Conservation (phyloP, 169 alveolate genomes). For the Plasmodium berghei region DNA sequence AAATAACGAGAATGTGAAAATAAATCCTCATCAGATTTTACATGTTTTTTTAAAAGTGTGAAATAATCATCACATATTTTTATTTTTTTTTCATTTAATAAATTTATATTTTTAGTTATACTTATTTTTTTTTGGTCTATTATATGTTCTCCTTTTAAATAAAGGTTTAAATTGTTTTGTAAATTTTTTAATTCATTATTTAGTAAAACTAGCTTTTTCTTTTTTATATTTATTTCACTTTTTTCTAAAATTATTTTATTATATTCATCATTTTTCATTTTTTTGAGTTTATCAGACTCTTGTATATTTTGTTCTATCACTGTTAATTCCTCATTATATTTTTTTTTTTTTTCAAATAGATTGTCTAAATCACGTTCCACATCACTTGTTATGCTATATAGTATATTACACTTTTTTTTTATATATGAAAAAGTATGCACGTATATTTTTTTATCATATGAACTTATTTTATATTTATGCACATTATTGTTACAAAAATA, state of each 20-base stretch:
- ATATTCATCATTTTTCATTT: constrained; percentile 75
- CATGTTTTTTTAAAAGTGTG: constrained; percentile 53
- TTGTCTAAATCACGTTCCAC: constrained; percentile 25
- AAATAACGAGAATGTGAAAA: constrained; percentile 4
- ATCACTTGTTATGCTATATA: constrained; percentile 17
- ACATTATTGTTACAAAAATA: constrained; percentile 50
- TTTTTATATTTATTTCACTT: constrained; percentile 73
- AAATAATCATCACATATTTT: constrained; percentile 59
- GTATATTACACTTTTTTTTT: constrained; percentile 33
- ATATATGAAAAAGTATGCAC: constrained; percentile 27
- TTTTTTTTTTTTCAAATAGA: constrained; percentile 27
- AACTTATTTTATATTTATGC: constrained; percentile 35
- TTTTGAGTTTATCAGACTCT: constrained; percentile 39
- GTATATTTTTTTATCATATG: constrained; percentile 25
- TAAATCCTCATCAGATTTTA: constrained; percentile 40
- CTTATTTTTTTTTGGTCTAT: constrained; percentile 70
- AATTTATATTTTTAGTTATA: constrained; percentile 29
- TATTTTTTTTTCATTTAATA: constrained; percentile 68
- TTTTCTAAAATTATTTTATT: constrained; percentile 63
- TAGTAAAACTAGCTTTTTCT: constrained; percentile 55
- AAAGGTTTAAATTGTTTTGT: constrained; percentile 19
- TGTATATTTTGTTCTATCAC: background rate
- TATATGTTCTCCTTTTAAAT: constrained; percentile 54
- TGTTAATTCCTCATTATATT: constrained; percentile 61
- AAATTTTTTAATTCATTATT: constrained; percentile 67